These are phyloP conservation scores for Metarhizium sp. DNA, from an alignment of 2,329 filamentous ascomycete species.

Conservation along the genomic window DNA sequence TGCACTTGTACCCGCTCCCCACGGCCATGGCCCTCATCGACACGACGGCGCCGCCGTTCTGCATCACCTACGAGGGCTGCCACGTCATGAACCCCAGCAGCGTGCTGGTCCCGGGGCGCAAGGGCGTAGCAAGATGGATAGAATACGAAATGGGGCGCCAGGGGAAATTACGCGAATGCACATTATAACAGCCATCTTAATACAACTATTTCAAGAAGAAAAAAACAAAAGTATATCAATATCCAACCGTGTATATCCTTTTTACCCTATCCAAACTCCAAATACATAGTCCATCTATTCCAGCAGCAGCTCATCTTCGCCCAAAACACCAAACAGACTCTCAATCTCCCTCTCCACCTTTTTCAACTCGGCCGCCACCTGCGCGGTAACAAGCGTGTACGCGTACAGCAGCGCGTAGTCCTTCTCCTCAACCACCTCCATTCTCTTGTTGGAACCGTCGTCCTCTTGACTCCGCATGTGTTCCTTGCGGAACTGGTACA, in stretches of 20 bases:
- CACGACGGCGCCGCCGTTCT: constrained; percentile 70
- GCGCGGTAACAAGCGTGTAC: constrained; percentile 64
- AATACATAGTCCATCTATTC: constrained; percentile 26
- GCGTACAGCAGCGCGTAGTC: constrained; percentile 92
- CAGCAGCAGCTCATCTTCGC: constrained; percentile 49
- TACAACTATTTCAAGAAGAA: too few relatives aligned
- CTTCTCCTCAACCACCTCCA: constrained; percentile 49
- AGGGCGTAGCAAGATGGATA: constrained; percentile 68
- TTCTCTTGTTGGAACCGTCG: constrained; percentile 7
- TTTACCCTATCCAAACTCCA: too few relatives aligned
- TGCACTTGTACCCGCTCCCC: constrained; percentile 83
- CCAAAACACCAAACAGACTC: constrained; percentile 51
- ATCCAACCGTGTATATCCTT: neutral
- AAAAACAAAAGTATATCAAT: too few relatives aligned
- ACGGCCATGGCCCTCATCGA: constrained; percentile 78
- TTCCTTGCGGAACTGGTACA: constrained; percentile 76
- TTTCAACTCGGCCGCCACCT: constrained; percentile 56
- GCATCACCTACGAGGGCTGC: constrained; percentile 87
- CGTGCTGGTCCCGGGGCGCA: constrained; percentile 59
- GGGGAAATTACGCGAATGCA: constrained; percentile 54
- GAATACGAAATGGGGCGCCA: constrained; percentile 68
- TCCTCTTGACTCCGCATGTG: constrained; percentile 30
- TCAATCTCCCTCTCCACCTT: constrained; percentile 53
- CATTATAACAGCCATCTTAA: constrained; percentile 30
- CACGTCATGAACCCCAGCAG: constrained; percentile 89